Base-by-base conservation (phyloP, 192 early-diverging fungal species). In the Coemansia sp. region DNA sequence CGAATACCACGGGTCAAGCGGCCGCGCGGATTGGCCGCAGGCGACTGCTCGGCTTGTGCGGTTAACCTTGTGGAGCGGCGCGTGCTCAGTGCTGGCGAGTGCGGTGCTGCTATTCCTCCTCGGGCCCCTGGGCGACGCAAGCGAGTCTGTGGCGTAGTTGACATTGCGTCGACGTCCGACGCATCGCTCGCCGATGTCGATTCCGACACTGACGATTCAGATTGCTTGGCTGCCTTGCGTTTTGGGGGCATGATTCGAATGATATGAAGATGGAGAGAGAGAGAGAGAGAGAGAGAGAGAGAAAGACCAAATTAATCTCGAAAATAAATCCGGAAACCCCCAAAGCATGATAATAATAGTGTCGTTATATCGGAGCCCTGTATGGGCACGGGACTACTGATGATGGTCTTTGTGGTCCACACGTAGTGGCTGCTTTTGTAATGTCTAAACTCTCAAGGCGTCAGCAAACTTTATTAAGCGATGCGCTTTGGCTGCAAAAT, bases 401-500 rank as follows among this genome's bases (percentile, higher is more conserved):
- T 11, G 20, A 40, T 9, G 39, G 39, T n/a, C n/a, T n/a, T n/a
- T n/a, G n/a, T n/a, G n/a, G n/a, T n/a, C n/a, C n/a, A n/a, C n/a
- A n/a, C n/a, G n/a, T n/a, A n/a, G n/a, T n/a, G n/a, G n/a, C n/a
- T n/a, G n/a, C n/a, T n/a, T n/a, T n/a, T n/a, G n/a, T n/a, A n/a
- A n/a, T n/a, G n/a, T n/a, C n/a, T n/a, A n/a, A n/a, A n/a, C n/a
- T n/a, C n/a, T n/a, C n/a, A n/a, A n/a, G n/a, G n/a, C n/a, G n/a
- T n/a, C n/a, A 31, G 42, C 22, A 32, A 15, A 20, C 10, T 56
- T 35, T 5, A 12, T 43, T 70, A 74, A 20, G 59, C 45, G 24
- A 82, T 27, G 31, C 71, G 73, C 57, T 74, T 76, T 6, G 88
- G 79, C 85, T 86, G 49, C 77, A 86, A 45, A 74, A 87, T 82